Percentiles rank a stretch among this genome's conserved stretches.
phyloP scores from a whole-genome alignment of 192 early-diverging fungal species.

The Gonapodya sp. region DNA sequence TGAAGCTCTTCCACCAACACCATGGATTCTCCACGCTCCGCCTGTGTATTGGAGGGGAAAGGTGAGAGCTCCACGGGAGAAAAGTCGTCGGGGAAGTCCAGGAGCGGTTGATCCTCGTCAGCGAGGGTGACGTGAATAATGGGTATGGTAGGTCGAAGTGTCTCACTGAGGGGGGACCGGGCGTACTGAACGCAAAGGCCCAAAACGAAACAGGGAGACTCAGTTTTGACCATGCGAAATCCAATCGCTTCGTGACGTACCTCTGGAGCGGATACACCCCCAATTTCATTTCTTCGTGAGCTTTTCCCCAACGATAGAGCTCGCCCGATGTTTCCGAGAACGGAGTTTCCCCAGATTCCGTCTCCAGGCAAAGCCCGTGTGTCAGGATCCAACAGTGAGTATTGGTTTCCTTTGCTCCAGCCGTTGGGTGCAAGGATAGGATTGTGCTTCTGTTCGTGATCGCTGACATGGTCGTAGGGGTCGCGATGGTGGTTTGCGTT shows the following conservation, averaged over 20 bases:
- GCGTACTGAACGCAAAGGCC: neutral
- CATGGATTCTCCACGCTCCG: neutral
- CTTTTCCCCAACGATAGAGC: neutral
- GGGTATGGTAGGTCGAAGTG: neutral
- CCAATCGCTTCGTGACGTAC: no score
- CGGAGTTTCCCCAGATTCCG: neutral
- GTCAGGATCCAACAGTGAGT: no score
- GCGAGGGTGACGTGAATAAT: neutral
- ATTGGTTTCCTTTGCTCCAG: no score
- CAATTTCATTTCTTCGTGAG: no score
- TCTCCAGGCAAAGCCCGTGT: no score
- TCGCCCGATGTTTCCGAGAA: neutral
- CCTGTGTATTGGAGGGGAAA: neutral
- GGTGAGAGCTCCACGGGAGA: neutral
- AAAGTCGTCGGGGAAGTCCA: neutral
- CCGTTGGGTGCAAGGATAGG: no score
- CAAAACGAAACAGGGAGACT: no score
- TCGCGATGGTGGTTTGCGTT: no score
- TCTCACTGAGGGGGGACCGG: neutral
- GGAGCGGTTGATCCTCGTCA: neutral
- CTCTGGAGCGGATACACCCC: no score
- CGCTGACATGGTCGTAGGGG: no score
- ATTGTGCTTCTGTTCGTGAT: no score
- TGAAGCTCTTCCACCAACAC: conserved; percentile 1
- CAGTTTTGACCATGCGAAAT: no score